Evolutionary conservation across 1,284 basidiomycete species (phyloP).

Genomic region (Stygiomarasmius scandens): DNA sequence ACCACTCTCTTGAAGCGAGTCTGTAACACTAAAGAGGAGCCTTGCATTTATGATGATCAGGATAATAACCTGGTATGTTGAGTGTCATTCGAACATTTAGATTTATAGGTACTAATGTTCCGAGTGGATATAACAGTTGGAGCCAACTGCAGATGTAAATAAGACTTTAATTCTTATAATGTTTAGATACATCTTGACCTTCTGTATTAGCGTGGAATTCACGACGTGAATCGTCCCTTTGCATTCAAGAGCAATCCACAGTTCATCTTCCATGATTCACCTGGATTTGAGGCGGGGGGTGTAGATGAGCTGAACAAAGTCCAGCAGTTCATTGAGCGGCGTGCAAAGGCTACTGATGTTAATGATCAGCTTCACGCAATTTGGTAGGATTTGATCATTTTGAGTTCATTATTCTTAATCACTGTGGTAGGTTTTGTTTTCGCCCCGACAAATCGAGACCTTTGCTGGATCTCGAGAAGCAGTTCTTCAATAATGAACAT

Average conservation of each 20-base stretch:
- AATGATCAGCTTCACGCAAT: constrained; percentile 28
- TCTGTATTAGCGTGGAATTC: constrained; percentile 22
- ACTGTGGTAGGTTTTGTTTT: constrained; percentile 1
- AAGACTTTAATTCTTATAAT: neutral
- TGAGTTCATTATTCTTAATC: constrained; percentile 3
- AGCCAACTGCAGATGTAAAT: too few relatives aligned
- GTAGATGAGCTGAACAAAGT: constrained; percentile 22
- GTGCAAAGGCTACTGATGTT: constrained; percentile 15
- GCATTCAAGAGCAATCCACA: constrained; percentile 23
- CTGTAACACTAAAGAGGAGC: constrained; percentile 6
- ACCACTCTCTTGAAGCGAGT: constrained; percentile 9
- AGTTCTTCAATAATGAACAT: constrained; percentile 7
- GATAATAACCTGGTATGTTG: constrained; percentile 1
- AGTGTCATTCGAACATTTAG: too few relatives aligned
- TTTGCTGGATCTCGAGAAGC: constrained; percentile 4
- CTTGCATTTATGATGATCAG: neutral
- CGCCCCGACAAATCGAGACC: constrained; percentile 9
- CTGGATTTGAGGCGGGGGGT: constrained; percentile 26
- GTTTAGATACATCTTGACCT: neutral
- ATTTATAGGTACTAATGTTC: too few relatives aligned
- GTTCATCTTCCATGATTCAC: constrained; percentile 31
- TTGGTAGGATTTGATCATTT: constrained; percentile 19
- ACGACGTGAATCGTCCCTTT: constrained; percentile 23
- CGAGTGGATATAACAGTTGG: too few relatives aligned
- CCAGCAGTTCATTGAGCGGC: constrained; percentile 20